These are phyloP conservation scores for Backusella mclennaniae DNA, from an alignment of 192 early-diverging fungal species.

Conservation along the genomic window DNA sequence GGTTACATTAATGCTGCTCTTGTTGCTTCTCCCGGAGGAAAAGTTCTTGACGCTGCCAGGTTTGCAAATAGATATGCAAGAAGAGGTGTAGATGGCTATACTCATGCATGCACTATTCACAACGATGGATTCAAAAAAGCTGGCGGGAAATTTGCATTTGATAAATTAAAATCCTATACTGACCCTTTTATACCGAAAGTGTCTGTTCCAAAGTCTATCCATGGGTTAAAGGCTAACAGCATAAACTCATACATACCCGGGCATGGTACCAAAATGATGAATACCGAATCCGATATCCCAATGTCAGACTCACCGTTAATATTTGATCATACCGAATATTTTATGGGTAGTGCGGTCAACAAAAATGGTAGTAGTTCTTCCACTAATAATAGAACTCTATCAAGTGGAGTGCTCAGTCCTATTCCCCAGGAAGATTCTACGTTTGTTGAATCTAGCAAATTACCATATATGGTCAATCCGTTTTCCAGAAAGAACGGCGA, in stretches of 20 bases:
- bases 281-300: neutral
- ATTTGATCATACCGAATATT: neutral
- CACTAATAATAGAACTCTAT: neutral
- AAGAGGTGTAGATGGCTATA: neutral
- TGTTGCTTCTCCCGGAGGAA: neutral
- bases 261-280: neutral
- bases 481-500: neutral
- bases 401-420: neutral
- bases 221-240: neutral
- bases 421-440: neutral
- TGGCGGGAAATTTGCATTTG: neutral
- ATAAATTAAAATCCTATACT: neutral
- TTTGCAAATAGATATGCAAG: neutral
- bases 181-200: neutral
- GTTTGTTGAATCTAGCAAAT: neutral
- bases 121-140: neutral
- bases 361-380: neutral
- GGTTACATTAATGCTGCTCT: neutral
- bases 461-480: neutral
- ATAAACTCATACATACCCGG: neutral
- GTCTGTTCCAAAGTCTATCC: neutral
- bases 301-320: neutral
- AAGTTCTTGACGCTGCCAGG: neutral
- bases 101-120: neutral
- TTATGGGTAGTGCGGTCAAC: neutral